Evolutionary conservation across 116 monocot genomes (phyloP).

Genomic region (Posidonia oceanica): DNA sequence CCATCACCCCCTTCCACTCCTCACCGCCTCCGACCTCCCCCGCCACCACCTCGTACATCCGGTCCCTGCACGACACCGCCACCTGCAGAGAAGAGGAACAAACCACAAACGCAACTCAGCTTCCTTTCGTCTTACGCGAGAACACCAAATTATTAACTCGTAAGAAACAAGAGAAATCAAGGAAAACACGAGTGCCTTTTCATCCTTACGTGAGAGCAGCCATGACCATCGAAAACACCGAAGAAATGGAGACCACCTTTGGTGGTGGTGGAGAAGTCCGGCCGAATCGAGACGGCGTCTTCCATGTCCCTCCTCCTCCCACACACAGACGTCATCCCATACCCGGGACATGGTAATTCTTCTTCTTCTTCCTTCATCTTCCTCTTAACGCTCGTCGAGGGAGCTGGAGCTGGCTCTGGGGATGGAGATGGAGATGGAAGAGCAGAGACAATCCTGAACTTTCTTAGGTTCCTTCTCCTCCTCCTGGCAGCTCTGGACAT

Average conservation of each 20-base stretch:
- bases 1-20: constrained; percentile 49
- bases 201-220: constrained; percentile 68
- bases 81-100: constrained; percentile 21
- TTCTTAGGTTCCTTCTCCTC: constrained; percentile 2
- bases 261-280: constrained; percentile 2
- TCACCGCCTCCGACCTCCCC: constrained; percentile 18
- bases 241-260: constrained; percentile 32
- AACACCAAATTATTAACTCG: too few relatives aligned
- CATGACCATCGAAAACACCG: constrained; percentile 78
- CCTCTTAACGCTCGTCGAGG: neutral
- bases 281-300: constrained; percentile 51
- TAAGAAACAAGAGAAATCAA: neutral
- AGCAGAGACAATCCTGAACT: neutral
- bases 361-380: neutral
- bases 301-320: constrained; percentile 84
- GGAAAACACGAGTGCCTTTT: neutral
- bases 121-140: neutral
- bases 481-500: neutral
- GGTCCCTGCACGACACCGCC: constrained; percentile 44
- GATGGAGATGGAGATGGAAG: neutral
- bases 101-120: neutral
- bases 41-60: constrained; percentile 75
- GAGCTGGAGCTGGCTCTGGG: neutral
- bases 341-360: constrained; percentile 13
- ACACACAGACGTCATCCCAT: constrained; percentile 50